Conservation (phyloP, 148 eudicot genomes). For the Rhododendron molle region DNA sequence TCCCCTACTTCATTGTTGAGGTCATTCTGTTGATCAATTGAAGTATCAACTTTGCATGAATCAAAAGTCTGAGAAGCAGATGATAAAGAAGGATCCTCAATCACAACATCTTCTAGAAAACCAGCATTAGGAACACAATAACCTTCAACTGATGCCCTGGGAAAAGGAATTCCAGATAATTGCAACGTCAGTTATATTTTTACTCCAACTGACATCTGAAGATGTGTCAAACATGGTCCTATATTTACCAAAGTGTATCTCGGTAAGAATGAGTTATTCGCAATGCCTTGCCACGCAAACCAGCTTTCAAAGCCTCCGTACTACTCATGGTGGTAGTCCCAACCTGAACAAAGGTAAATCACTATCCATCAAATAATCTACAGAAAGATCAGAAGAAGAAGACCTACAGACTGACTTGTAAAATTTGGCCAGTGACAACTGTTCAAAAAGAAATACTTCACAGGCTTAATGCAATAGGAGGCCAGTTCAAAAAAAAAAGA, state of each 20-base stretch:
- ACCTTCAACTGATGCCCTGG: conserved; percentile 81
- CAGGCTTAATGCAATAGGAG: conserved; percentile 71
- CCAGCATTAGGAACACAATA: conserved; percentile 81
- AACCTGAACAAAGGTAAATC: conserved; percentile 38
- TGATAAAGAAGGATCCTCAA: conserved; percentile 64
- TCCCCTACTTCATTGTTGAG: conserved; percentile 30
- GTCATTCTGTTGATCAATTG: conserved; percentile 31
- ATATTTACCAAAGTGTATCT: conserved; percentile 71
- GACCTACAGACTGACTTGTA: background rate
- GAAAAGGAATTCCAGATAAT: conserved; percentile 8
- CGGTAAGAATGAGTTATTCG: conserved; percentile 61
- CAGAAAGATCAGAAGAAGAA: background rate
- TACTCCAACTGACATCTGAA: background rate
- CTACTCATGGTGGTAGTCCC: conserved; percentile 82
- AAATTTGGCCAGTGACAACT: background rate
- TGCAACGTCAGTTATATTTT: background rate
- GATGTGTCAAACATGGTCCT: background rate
- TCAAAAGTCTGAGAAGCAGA: conserved; percentile 33
- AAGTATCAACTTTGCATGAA: conserved; percentile 39
- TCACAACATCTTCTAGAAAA: conserved; percentile 64
- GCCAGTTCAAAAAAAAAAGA: background rate
- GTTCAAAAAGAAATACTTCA: background rate
- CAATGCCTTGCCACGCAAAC: conserved; percentile 87
- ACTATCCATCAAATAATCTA: conserved; percentile 8
- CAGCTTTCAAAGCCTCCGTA: conserved; percentile 74